Conservation (phyloP, 768 basidiomycete species). For the Leccinum arenicola region DNA sequence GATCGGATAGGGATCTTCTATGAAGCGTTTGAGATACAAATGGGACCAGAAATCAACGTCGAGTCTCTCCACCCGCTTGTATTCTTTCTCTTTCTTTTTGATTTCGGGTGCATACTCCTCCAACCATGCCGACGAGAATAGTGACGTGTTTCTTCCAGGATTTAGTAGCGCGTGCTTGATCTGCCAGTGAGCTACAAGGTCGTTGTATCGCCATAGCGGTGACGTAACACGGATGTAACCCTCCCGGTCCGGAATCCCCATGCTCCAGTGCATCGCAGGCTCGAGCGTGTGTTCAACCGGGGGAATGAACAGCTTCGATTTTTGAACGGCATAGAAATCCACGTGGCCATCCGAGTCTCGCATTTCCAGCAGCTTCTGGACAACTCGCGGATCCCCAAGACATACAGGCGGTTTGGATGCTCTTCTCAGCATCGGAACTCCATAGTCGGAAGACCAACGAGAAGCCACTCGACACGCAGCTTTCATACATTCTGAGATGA, state of each 20-base stretch:
- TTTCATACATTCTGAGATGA: constrained; percentile 84
- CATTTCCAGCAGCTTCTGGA: constrained; percentile 45
- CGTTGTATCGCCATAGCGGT: constrained; percentile 81
- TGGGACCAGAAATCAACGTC: constrained; percentile 43
- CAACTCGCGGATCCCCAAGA: constrained; percentile 27
- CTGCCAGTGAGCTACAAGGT: constrained; percentile 90
- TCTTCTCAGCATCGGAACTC: constrained; percentile 66
- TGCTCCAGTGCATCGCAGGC: constrained; percentile 60
- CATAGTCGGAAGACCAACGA: constrained; percentile 57
- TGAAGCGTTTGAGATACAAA: constrained; percentile 38
- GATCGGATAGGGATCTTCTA: constrained; percentile 29
- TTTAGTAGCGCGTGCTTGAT: constrained; percentile 72
- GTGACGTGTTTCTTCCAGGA: constrained; percentile 31
- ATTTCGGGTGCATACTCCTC: constrained; percentile 39
- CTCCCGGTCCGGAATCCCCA: constrained; percentile 69
- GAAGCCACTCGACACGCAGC: constrained; percentile 75
- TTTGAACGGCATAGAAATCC: constrained; percentile 34
- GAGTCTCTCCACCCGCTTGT: constrained; percentile 28
- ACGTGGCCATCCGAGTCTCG: constrained; percentile 50
- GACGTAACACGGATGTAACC: constrained; percentile 86
- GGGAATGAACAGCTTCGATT: constrained; percentile 33
- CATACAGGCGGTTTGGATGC: constrained; percentile 33
- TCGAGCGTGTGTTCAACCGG: constrained; percentile 45
- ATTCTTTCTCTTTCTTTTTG: constrained; percentile 34
- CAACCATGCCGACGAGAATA: constrained; percentile 49